A percentile compares a stretch with the other conserved stretches of the same genome.
Conservation (phyloP, 148 eudicot genomes). For the Nyssa sinensis region DNA sequence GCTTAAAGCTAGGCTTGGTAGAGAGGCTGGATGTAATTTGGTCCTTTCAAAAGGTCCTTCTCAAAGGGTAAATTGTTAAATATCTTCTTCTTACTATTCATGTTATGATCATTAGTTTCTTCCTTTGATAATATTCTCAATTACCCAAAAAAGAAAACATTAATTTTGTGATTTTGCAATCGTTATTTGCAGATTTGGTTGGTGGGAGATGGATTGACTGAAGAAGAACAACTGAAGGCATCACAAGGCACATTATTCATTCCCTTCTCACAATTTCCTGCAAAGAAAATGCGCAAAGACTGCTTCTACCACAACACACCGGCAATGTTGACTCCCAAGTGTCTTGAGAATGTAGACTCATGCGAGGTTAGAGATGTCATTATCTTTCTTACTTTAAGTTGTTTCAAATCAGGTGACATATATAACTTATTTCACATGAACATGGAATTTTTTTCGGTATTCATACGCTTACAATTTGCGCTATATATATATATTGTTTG, state of each 20-base stretch:
- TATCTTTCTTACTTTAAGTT: background rate
- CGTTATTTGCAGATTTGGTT: conserved; percentile 54
- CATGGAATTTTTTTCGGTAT: too few relatives aligned
- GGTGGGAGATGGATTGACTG: conserved; percentile 58
- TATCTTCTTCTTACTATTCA: background rate
- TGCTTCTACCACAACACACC: conserved; percentile 60
- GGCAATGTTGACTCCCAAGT: conserved; percentile 58
- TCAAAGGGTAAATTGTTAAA: conserved; percentile 29
- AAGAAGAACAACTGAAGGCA: conserved; percentile 57
- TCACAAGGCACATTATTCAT: conserved; percentile 59
- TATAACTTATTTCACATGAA: too few relatives aligned
- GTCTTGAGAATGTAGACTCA: conserved; percentile 59
- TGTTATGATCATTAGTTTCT: too few relatives aligned
- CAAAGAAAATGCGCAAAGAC: conserved; percentile 47
- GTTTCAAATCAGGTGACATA: too few relatives aligned
- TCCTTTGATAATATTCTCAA: background rate
- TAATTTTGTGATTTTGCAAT: background rate
- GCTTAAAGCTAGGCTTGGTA: conserved; percentile 28
- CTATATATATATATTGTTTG: too few relatives aligned
- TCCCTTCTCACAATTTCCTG: conserved; percentile 63
- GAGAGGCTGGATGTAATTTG: conserved; percentile 29
- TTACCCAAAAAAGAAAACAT: background rate
- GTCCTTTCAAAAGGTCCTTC: conserved; percentile 27
- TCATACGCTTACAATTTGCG: too few relatives aligned
- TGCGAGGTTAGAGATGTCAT: conserved; percentile 56